These are phyloP conservation scores for Annulohypoxylon nitens DNA, from an alignment of 495 filamentous ascomycete genomes.

Conservation along the genomic window DNA sequence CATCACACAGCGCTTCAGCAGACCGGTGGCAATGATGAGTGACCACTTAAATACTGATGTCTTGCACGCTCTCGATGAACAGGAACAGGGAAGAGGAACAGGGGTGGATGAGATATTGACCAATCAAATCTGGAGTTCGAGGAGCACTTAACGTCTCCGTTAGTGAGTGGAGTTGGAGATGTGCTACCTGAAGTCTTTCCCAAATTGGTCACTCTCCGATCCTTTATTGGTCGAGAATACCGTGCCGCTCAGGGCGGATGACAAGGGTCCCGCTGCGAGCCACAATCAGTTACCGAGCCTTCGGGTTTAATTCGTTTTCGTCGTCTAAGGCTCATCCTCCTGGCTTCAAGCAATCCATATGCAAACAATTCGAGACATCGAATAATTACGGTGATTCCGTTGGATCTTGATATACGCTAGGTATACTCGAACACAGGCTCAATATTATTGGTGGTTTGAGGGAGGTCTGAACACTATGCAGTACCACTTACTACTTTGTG, in stretches of 20 bases:
- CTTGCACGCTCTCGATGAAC: conserved; percentile 8
- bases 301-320: background rate
- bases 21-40: conserved; percentile 11
- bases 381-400: background rate
- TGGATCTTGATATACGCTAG: background rate
- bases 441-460: background rate
- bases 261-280: background rate
- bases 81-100: conserved; percentile 1
- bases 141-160: conserved; percentile 9
- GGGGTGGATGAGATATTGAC: background rate
- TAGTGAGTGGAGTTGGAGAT: conserved; percentile 15
- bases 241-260: background rate
- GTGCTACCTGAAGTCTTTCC: conserved; percentile 26
- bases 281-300: background rate
- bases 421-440: background rate
- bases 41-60: conserved; percentile 18
- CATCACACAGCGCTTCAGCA: conserved; percentile 16
- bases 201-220: conserved; percentile 20
- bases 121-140: conserved; percentile 10
- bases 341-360: background rate
- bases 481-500: too few relatives aligned
- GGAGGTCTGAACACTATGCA: too few relatives aligned
- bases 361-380: background rate
- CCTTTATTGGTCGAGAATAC: conserved; percentile 30
- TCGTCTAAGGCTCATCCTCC: background rate